These are phyloP conservation scores for Senna tora DNA, from an alignment of 306 rosid species.

Conservation along the genomic window DNA sequence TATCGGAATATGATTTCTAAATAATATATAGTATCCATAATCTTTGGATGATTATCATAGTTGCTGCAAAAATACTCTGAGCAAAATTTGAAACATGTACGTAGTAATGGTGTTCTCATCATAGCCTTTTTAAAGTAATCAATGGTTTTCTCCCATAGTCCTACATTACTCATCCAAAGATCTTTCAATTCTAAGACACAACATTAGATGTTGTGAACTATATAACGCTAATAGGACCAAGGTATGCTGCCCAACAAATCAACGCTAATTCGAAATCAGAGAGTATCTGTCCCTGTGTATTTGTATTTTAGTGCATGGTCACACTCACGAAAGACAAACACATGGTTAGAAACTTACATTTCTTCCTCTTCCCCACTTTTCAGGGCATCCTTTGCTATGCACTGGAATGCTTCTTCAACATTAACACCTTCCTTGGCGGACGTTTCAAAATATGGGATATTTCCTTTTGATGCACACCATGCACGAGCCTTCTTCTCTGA, in stretches of 20 bases:
- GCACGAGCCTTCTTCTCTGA: slow-evolving; percentile 98
- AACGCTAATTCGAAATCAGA: slow-evolving; percentile 28
- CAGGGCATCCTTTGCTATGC: slow-evolving; percentile 94
- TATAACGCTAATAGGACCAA: slow-evolving; percentile 12
- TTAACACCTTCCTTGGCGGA: slow-evolving; percentile 98
- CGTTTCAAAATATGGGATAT: slow-evolving; percentile 97
- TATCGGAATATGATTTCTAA: slow-evolving; percentile 19
- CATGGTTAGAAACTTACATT: slow-evolving; percentile 67
- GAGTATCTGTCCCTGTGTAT: slow-evolving; percentile 4
- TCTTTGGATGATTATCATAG: slow-evolving; percentile 15
- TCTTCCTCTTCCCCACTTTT: slow-evolving; percentile 98
- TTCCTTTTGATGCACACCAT: slow-evolving; percentile 99
- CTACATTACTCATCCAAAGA: not conserved
- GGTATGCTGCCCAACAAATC: slow-evolving; percentile 18
- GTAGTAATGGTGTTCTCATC: slow-evolving; percentile 5
- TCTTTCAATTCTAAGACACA: not conserved
- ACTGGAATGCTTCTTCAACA: slow-evolving; percentile 97
- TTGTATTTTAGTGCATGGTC: slow-evolving; percentile 2
- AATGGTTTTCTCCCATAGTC: slow-evolving; percentile 11
- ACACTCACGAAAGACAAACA: slow-evolving; percentile 32
- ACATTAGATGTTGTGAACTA: not conserved
- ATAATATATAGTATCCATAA: slow-evolving; percentile 14
- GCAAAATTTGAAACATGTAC: not conserved
- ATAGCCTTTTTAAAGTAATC: not conserved
- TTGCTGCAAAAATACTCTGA: slow-evolving; percentile 1